Evolutionary conservation across 768 basidiomycete genomes (phyloP).

Genomic region (Boletus insuetus): DNA sequence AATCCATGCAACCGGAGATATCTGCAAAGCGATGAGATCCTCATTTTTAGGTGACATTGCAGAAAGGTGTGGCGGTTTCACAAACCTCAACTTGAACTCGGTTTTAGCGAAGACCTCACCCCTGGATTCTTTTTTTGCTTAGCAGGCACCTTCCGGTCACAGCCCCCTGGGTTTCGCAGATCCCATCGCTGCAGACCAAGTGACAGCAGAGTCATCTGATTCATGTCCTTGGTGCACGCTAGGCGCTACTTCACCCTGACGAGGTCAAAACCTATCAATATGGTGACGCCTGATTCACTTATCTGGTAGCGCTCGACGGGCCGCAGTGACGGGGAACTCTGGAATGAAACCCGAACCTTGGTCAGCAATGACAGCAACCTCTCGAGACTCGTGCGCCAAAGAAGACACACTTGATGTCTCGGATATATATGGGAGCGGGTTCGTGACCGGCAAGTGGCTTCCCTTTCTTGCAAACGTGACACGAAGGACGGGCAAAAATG

Average conservation of each 20-base stretch:
- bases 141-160: neutral
- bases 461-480: slow-evolving; percentile 2
- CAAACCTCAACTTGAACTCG: neutral
- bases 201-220: too few relatives aligned
- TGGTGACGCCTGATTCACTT: too few relatives aligned
- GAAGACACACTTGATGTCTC: slow-evolving; percentile 7
- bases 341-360: neutral
- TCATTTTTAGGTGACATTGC: neutral
- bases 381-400: slow-evolving; percentile 1
- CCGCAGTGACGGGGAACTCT: neutral
- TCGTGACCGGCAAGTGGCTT: slow-evolving; percentile 7
- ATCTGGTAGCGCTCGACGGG: neutral
- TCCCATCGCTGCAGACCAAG: too few relatives aligned
- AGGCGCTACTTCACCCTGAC: too few relatives aligned
- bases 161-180: too few relatives aligned
- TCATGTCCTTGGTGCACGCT: neutral
- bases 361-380: too few relatives aligned
- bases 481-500: neutral
- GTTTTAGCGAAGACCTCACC: neutral
- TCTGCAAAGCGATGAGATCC: neutral
- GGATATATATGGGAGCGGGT: slow-evolving; percentile 10
- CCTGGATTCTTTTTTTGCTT: neutral
- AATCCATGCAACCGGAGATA: too few relatives aligned
- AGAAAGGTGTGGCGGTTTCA: neutral
- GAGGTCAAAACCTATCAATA: too few relatives aligned